Percentiles rank a stretch among this genome's conserved stretches.
phyloP scores from a whole-genome alignment of 2,329 filamentous ascomycete genomes.

The Cercospora janseana region DNA sequence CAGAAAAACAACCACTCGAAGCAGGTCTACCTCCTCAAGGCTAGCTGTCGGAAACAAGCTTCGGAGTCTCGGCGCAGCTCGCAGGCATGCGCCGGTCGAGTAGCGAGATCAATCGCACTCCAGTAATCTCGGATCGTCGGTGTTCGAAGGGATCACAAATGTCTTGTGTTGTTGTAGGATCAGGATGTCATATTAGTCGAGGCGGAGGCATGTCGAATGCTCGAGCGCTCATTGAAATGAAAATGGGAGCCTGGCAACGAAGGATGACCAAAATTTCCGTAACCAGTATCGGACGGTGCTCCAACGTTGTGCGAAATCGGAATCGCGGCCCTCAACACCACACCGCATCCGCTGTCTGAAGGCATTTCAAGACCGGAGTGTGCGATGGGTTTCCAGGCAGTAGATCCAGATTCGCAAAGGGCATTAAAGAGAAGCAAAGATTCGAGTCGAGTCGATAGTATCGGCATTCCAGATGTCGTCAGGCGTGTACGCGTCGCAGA shows the following conservation, averaged over 20 bases:
- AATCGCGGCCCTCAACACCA: constrained; percentile 23
- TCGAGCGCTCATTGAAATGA: constrained; percentile 19
- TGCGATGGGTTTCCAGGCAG: constrained; percentile 29
- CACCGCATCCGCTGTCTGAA: constrained; percentile 28
- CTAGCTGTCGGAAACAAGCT: constrained; percentile 37
- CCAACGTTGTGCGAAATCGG: constrained; percentile 18
- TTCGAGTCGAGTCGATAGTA: constrained; percentile 17
- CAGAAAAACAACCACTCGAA: constrained; percentile 29
- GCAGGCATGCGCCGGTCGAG: constrained; percentile 20
- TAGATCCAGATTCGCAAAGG: constrained; percentile 5
- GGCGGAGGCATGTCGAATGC: constrained; percentile 25
- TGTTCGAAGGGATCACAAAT: constrained; percentile 16
- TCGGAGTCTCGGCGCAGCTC: constrained; percentile 21
- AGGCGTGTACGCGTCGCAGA: constrained; percentile 22
- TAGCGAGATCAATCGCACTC: constrained; percentile 21
- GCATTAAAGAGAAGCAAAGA: constrained; percentile 18
- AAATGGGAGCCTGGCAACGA: constrained; percentile 22
- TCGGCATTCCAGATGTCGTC: constrained; percentile 23
- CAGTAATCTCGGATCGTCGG: constrained; percentile 19
- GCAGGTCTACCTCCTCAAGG: constrained; percentile 39
- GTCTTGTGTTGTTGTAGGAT: constrained; percentile 17
- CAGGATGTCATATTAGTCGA: constrained; percentile 28
- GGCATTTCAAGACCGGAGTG: constrained; percentile 24
- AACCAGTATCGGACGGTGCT: constrained; percentile 19
- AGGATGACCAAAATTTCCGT: constrained; percentile 18